Conservation (phyloP, 306 rosid genomes). For the Abrus precatorius region DNA sequence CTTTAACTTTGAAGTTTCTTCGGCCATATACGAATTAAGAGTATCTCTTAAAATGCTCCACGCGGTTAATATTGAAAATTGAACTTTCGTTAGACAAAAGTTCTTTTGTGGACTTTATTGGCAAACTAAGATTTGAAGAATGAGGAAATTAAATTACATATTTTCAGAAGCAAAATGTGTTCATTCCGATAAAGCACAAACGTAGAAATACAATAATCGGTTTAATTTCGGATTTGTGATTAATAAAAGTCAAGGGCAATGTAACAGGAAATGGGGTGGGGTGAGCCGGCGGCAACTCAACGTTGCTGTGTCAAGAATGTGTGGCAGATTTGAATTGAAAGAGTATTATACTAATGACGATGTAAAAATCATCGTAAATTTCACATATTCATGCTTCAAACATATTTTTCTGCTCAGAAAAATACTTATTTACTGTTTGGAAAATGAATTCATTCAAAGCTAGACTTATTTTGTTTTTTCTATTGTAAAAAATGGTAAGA, state of each 20-base stretch:
- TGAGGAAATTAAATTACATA: not conserved
- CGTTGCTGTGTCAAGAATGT: constrained; percentile 9
- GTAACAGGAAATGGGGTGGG: not conserved
- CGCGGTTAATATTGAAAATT: constrained; percentile 5
- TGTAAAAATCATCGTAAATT: not conserved
- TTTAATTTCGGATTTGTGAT: not conserved
- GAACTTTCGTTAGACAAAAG: not conserved
- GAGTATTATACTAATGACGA: not conserved
- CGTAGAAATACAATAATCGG: not conserved
- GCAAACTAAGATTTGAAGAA: not conserved
- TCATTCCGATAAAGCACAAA: not conserved
- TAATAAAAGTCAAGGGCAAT: not conserved
- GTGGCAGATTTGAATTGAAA: not conserved
- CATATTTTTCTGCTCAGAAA: not conserved
- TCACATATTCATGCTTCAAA: not conserved
- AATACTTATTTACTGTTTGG: not conserved
- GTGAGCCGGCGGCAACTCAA: not conserved
- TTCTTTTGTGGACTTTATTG: not conserved
- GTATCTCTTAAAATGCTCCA: not conserved
- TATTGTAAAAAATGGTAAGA: not conserved
- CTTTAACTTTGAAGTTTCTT: constrained; percentile 17
- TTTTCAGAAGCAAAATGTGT: not conserved
- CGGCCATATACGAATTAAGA: not conserved
- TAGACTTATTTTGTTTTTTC: not conserved
- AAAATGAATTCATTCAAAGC: not conserved